phyloP scores from a whole-genome alignment of 2,329 filamentous ascomycete species.

The Periconia sp. region DNA sequence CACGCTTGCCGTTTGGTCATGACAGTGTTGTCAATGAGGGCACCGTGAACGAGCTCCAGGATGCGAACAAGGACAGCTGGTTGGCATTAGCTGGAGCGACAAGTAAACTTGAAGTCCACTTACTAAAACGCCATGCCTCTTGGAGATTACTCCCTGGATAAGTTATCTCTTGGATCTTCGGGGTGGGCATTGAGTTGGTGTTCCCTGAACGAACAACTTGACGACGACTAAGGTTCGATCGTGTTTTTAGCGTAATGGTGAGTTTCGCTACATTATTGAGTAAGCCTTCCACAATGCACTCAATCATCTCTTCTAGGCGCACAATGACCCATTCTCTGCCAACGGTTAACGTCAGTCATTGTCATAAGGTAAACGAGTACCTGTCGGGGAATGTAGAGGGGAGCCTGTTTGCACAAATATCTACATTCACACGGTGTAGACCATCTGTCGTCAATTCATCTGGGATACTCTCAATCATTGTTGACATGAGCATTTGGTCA shows the following conservation, averaged over 20 bases:
- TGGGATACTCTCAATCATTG: background rate
- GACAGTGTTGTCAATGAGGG: slow-evolving; percentile 54
- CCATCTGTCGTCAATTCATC: background rate
- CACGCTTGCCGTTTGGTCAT: slow-evolving; percentile 62
- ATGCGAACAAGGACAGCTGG: slow-evolving; percentile 62
- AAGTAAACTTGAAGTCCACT: slow-evolving; percentile 4
- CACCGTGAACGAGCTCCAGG: slow-evolving; percentile 61
- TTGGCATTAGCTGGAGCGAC: slow-evolving; percentile 11
- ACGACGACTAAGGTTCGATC: slow-evolving; percentile 28
- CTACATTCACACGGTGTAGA: too few relatives aligned
- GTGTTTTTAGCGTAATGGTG: slow-evolving; percentile 55
- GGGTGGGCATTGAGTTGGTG: slow-evolving; percentile 12
- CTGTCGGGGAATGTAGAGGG: slow-evolving; percentile 5
- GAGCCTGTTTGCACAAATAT: too few relatives aligned
- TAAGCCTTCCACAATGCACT: slow-evolving; percentile 59
- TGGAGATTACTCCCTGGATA: slow-evolving; percentile 62
- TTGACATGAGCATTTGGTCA: background rate
- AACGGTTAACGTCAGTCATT: slow-evolving; percentile 2
- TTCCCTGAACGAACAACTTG: slow-evolving; percentile 8
- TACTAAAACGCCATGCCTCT: slow-evolving; percentile 66
- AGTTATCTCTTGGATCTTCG: slow-evolving; percentile 37
- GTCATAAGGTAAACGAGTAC: background rate
- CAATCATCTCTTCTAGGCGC: slow-evolving; percentile 64
- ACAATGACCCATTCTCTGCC: slow-evolving; percentile 50
- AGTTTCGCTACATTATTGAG: slow-evolving; percentile 52